Base-by-base conservation (phyloP, 164 flowering plant genomes). In the Macadamia integrifolia region DNA sequence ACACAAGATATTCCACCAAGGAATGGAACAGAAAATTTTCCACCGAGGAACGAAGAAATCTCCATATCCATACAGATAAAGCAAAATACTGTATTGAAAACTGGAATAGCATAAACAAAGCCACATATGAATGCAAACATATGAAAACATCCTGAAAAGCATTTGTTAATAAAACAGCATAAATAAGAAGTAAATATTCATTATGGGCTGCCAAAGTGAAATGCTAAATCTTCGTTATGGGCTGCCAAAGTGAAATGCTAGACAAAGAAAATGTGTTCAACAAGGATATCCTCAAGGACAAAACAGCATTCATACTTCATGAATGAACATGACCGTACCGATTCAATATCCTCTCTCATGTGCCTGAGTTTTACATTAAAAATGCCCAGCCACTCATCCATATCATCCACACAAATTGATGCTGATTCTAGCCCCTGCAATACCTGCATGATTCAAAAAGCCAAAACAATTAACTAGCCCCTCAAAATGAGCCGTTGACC, bases 291-390 rank as follows among this genome's bases (percentile, higher is more conserved):
- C 40, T 35, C n/a, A 13, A 3, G 28, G 49, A 63, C 61, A 55
- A 44, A 48, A 50, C 29, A 60, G 60, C 46, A 46, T 53, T 42
- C 60, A 46, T 58, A 60, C 28, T 65, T 43, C 31, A 48, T 5
- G 30, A 44, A 52, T 17, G 28, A 71, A 62, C 1, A 69, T 35
- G 64, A 66, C 29, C 77, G 49, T 85, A 95, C 99, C 85, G 96
- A 95, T 67, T 88, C 98, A 79, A 95, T 95, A 77, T 95, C 99
- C 78, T 95, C 97, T 80, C 99, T 86, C 99, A 95, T 95, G 80
- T 95, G 98, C 69, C 96, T 84, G 49, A 95, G 91, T 83, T 95
- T 95, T 62, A 92, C 82, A 78, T 95, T 95, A 77, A 95, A 95
- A 75, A 95, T 92, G 55, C 96, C 86, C 57, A 95, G 81, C 99